Base-by-base conservation (phyloP, 331 rosid genomes). In the Acacia pycnantha region DNA sequence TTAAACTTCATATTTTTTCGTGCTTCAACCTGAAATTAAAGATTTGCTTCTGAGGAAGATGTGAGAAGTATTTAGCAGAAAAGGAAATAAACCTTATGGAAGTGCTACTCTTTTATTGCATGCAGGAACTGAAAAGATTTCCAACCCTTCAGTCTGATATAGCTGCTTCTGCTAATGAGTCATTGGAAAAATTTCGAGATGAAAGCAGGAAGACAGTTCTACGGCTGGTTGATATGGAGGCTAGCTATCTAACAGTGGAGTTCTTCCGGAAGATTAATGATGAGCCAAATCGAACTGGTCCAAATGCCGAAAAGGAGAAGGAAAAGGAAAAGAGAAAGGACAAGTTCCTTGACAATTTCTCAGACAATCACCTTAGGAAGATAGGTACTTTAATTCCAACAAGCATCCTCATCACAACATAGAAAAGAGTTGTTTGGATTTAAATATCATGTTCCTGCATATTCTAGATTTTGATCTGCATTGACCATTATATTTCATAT, bases 181-280 rank as follows among this genome's bases (percentile, higher is more conserved):
- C 99, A 7, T 74, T 96, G 86, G 99, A 96, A 84, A 92, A 83
- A 85, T 96, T 96, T 81, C 94, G 98, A 35, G 99, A 96, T 0
- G 98, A 94, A 85, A 88, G 99, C 90, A 86, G 87, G 88, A 96
- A 87, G 88, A 93, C 99, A 70, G 92, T 92, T 85, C 7, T 72
- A 72, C 93, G 99, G 78, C 87, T 96, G 85, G 99, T 96, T 76
- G 99, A 96, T 79, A 96, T 96, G 99, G 99, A 96, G 84, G 91
- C 99, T 76, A 90, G 94, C 90, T 96, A 96, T 82, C 90, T 96
- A 6, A 96, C 99, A 3, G 99, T 90, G 27, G 99, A 94, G 11
- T 96, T 96, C 86, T 96, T 96, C 82, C 87, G 98, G 73, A 96
- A 96, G 88, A 91, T 94, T 84, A 86, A 89, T 86, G 80, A 83